Evolutionary conservation across 169 alveolate genomes (phyloP).

Genomic region (Cryptosporidium tyzzeri): DNA sequence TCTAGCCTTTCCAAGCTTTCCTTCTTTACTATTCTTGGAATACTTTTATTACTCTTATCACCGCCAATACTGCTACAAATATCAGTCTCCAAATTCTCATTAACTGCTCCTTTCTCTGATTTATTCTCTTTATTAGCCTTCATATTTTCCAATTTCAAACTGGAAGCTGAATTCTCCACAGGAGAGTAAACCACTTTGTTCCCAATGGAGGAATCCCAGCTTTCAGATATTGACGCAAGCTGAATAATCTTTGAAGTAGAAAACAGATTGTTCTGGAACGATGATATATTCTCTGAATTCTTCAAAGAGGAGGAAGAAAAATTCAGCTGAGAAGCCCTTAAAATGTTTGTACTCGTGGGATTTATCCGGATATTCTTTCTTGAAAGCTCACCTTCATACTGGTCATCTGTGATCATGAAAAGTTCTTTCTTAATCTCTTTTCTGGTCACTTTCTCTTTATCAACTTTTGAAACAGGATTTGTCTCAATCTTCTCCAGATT

Average conservation of each 20-base stretch:
- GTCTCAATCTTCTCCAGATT: background rate
- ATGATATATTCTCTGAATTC: background rate
- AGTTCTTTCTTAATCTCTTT: background rate
- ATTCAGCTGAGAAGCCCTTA: background rate
- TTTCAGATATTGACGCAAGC: background rate
- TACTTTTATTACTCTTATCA: background rate
- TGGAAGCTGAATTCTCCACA: background rate
- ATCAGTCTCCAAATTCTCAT: background rate
- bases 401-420: background rate
- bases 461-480: background rate
- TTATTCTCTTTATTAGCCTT: background rate
- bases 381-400: background rate
- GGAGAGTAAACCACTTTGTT: conserved; percentile 4
- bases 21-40: background rate
- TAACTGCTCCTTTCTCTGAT: background rate
- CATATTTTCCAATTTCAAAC: background rate
- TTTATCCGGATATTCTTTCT: background rate
- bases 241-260: conserved; percentile 7
- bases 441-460: background rate
- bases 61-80: background rate
- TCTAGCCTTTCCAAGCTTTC: background rate
- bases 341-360: background rate
- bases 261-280: background rate
- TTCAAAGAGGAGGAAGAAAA: background rate
- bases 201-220: background rate